Base-by-base conservation (phyloP, 805 yeast species). In the Cyberlindnera xylosilytica region DNA sequence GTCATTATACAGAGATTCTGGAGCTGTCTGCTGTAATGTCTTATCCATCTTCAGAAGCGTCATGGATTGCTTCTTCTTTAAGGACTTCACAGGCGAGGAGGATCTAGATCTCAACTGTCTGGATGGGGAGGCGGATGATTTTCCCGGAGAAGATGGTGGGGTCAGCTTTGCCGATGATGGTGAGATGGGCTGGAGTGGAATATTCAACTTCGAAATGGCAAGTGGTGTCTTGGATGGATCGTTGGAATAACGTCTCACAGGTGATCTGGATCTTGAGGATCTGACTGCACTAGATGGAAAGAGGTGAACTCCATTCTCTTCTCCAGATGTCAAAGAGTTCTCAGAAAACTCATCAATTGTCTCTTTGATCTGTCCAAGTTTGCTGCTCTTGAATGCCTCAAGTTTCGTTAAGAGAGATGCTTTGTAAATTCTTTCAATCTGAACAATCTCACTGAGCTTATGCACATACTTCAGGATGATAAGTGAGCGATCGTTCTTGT, bases 351-450 rank as follows among this genome's bases (percentile, higher is more conserved):
- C 42, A 4, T 45, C 47, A 15, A 36, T 17, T 2, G 39, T 34
- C 20, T 49, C 52, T 36, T 38, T 51, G 16, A 53, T 49, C 13
- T 43, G 33, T 2, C 47, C 52, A 36, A 53, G 35, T 20, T 42
- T 45, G 8, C 6, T 2, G 10, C 11, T 16, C 35, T 31, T 47
- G 31, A 40, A 36, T 12, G 33, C n/a, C 23, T 57, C 56, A n/a
- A 57, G 18, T 20, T 42, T 58, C 1, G 49, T 35, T 8, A 54
- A 34, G 5, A 58, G 15, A 13, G 58, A 58, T 3, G 79, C 81
- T 51, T 73, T 74, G 58, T 73, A 81, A 10, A 83, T 74, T 37
- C 90, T 62, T 10, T 76, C 77, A n/a, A 81, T 76, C 60, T 83
- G 90, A 13, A 82, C 77, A 42, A 75, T 70, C 40, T 78, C 72